Evolutionary conservation across 164 flowering plant species (phyloP).

Genomic region (Kingdonia uniflora): DNA sequence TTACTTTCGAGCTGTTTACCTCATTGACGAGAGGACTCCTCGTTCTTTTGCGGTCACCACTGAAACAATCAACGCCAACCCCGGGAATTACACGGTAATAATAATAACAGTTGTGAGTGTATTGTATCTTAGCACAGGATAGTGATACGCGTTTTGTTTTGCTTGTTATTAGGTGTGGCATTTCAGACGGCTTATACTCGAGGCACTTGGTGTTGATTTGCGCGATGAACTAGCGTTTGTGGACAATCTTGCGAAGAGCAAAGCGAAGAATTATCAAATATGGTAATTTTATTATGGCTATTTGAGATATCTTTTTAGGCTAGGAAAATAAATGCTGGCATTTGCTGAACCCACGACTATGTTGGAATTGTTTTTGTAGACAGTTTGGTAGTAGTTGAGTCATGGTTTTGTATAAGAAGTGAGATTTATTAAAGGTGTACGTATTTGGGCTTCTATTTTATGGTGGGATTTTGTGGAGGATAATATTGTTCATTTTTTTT

Average conservation of each 20-base stretch:
- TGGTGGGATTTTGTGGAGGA: too few species aligned
- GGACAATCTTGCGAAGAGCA: constrained; percentile 40
- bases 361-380: too few species aligned
- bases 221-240: constrained; percentile 54
- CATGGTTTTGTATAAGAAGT: too few species aligned
- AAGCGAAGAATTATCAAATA: constrained; percentile 87
- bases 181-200: constrained; percentile 77
- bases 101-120: too few species aligned
- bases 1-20: constrained; percentile 81
- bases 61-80: constrained; percentile 49
- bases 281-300: constrained; percentile 34
- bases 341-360: too few species aligned
- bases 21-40: constrained; percentile 55
- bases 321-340: too few species aligned
- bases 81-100: constrained; percentile 84
- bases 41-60: constrained; percentile 66
- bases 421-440: too few species aligned
- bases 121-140: too few species aligned
- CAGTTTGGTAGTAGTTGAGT: too few species aligned
- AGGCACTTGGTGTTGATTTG: constrained; percentile 48
- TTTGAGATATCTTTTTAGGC: too few species aligned
- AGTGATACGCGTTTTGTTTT: not conserved
- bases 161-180: constrained; percentile 69
- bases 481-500: too few species aligned
- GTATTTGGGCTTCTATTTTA: too few species aligned